Base-by-base conservation (phyloP, 176 grass and related monocot genomes). In the Calamus simplicifolius region DNA sequence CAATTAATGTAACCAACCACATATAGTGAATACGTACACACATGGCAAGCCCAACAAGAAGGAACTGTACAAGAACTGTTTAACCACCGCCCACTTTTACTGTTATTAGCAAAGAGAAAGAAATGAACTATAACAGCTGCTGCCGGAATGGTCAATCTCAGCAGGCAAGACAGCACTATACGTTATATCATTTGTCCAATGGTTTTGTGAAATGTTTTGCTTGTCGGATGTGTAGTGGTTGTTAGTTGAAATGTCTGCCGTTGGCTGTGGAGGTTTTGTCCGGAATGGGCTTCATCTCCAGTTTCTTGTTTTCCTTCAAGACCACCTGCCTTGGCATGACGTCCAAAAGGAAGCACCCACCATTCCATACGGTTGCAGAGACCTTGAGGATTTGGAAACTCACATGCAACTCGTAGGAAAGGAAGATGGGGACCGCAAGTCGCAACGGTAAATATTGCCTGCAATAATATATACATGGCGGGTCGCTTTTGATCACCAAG, bases 391-490 rank as follows among this genome's bases (percentile, higher is more conserved):
- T 27, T 70, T 91, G 92, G 72, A 97, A 97, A 65, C 68, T 49
- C 50, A 82, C 62, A 26, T 97, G 92, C 75, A 88, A 64, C 69
- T 66, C 30, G 75, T 80, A 97, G 0, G 92, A 97, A 19, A 97
- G 81, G 78, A 97, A 97, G 70, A 97, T 88, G 49, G 87, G 87
- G 29, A 91, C 84, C 0, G 92, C 74, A 31, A 97, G 92, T 97
- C 1, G 83, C 75, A 23, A 97, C 84, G 3, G 92, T 97, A 69
- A 97, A 97, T 27, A 82, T 12, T 15, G 71, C 87, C 58, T 97
- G 92, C n/a, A 97, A 62, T 53, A 97, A 71, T 62, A 82, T 88
- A 73, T 91, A 97, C 92, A 97, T 97, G 29, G 91, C 51, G 10
- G 76, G 92, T 18, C 92, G 87, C 26, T 97, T 97, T 66, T 79